Percentiles rank a stretch among this genome's conserved stretches.
Conservation (phyloP, 1,284 basidiomycete species). For the Ganoderma lingzhi region DNA sequence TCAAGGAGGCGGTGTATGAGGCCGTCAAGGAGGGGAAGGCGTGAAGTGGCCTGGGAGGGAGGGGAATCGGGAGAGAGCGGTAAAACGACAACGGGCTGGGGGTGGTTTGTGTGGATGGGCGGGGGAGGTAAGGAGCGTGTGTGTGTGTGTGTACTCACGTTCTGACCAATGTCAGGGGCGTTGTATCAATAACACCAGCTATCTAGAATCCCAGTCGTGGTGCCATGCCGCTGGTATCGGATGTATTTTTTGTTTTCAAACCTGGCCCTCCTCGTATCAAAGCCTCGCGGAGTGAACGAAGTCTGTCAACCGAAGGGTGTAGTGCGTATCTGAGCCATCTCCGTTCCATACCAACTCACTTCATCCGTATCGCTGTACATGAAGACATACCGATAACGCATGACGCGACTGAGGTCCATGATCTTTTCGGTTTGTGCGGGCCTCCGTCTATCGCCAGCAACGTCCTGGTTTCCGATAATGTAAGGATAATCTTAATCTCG, state of each 20-base stretch:
- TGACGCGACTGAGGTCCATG: not conserved
- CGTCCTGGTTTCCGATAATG: not conserved
- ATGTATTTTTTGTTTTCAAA: not conserved
- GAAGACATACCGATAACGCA: not conserved
- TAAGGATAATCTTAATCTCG: not conserved
- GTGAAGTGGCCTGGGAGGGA: not conserved
- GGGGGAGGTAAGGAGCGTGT: not conserved
- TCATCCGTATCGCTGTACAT: not conserved
- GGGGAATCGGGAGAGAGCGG: not conserved
- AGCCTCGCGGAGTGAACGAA: not conserved
- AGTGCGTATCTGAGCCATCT: not conserved
- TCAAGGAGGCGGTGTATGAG: constrained; percentile 68
- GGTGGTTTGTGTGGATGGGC: too few relatives aligned
- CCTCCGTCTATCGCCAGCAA: not conserved
- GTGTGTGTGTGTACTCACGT: not conserved
- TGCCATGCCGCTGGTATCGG: not conserved
- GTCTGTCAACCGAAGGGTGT: not conserved
- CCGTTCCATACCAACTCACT: not conserved
- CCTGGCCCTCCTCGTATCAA: not conserved
- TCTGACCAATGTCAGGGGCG: too few relatives aligned
- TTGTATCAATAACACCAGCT: too few relatives aligned
- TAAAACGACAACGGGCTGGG: not conserved
- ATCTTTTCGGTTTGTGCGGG: too few relatives aligned
- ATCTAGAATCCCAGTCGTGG: too few relatives aligned
- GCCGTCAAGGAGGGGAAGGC: constrained; percentile 56